Conservation (phyloP, 768 basidiomycete species). For the Mycena indigotica region DNA sequence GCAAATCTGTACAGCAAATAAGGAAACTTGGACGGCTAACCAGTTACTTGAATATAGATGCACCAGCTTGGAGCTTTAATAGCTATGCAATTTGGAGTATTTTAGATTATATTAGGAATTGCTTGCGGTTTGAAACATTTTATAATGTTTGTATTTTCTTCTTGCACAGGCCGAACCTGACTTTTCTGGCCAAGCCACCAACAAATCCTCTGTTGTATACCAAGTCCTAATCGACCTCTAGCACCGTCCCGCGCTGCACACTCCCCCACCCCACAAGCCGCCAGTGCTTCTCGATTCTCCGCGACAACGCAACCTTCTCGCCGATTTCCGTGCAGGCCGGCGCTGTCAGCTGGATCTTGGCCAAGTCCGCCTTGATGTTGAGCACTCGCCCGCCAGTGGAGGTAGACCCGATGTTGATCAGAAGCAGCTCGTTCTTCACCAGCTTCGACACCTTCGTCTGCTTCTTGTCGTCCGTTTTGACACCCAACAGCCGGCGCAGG, state of each 20-base stretch:
- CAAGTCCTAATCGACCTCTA: conserved; percentile 83
- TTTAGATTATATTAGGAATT: too few relatives aligned
- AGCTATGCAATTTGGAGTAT: too few relatives aligned
- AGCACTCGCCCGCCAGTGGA: conserved; percentile 96
- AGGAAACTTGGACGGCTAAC: too few relatives aligned
- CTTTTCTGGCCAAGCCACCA: too few relatives aligned
- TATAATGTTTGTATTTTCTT: too few relatives aligned
- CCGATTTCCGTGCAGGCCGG: conserved; percentile 96
- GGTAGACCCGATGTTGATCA: conserved; percentile 98
- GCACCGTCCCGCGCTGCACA: conserved; percentile 80
- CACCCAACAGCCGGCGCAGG: conserved; percentile 93
- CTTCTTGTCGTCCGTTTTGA: conserved; percentile 98
- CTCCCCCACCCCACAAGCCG: conserved; percentile 86
- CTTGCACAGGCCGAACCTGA: too few relatives aligned
- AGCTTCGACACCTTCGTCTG: conserved; percentile 95
- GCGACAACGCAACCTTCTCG: conserved; percentile 94
- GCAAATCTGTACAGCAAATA: too few relatives aligned
- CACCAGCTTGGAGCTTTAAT: too few relatives aligned
- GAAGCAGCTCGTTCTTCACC: conserved; percentile 84
- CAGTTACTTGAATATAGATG: too few relatives aligned
- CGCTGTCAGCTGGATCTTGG: conserved; percentile 90
- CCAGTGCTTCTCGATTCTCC: conserved; percentile 98
- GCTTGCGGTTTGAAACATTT: too few relatives aligned
- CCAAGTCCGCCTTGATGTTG: conserved; percentile 91
- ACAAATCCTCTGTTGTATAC: too few relatives aligned